Evolutionary conservation across 2,329 filamentous ascomycete species (phyloP).

Genomic region (Fusarium sp.): DNA sequence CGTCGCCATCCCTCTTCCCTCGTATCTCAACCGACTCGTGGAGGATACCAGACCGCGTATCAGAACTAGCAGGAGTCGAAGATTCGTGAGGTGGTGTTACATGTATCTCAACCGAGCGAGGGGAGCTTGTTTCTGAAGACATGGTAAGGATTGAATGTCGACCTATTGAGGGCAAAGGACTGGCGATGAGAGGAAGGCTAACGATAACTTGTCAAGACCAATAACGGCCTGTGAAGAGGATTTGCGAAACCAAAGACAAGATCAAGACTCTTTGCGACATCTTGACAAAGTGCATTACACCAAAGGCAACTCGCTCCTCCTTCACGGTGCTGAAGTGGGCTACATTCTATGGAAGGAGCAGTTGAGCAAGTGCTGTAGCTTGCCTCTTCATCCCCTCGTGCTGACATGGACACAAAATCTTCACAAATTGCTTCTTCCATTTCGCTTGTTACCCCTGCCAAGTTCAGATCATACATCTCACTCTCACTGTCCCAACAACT

Average conservation of each 20-base stretch:
- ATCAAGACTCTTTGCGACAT: background rate
- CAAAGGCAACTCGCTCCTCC: background rate
- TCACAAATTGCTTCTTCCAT: background rate
- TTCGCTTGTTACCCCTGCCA: background rate
- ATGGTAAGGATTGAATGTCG: background rate
- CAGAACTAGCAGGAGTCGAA: background rate
- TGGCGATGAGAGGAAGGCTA: background rate
- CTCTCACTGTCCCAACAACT: background rate
- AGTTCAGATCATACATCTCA: background rate
- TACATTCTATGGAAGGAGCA: background rate
- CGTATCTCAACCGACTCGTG: background rate
- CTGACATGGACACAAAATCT: background rate
- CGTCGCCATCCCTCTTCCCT: background rate
- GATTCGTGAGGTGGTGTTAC: background rate
- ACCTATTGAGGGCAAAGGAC: background rate
- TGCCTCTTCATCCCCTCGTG: background rate
- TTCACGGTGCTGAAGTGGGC: background rate
- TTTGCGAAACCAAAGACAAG: background rate
- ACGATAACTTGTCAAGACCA: background rate
- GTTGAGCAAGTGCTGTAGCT: background rate
- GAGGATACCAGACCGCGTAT: conserved; percentile 4
- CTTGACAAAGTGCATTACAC: background rate
- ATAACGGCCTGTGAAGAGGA: background rate
- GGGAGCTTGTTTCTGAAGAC: conserved; percentile 15
- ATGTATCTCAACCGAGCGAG: background rate